Percentiles rank a stretch among this genome's conserved stretches.
Conservation (phyloP, 805 yeast species). For the Candida tallmaniae region DNA sequence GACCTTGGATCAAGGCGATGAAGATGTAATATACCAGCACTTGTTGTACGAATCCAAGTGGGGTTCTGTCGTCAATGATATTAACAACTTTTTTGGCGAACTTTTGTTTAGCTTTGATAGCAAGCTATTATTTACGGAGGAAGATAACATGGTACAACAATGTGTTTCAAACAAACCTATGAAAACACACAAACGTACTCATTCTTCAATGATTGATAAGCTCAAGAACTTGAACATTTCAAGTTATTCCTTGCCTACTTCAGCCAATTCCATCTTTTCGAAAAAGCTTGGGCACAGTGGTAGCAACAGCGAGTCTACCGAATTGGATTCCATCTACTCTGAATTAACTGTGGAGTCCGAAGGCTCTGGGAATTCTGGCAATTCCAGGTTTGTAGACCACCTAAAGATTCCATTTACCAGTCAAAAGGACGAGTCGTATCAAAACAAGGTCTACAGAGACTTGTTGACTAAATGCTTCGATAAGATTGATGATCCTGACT, state of each 20-base stretch:
- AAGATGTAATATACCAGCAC: conserved; percentile 41
- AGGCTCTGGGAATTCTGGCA: conserved; percentile 2
- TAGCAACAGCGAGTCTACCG: too few relatives aligned
- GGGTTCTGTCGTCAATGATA: conserved; percentile 34
- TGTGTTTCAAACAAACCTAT: conserved; percentile 7
- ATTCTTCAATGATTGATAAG: conserved; percentile 23
- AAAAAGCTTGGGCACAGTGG: conserved; percentile 8
- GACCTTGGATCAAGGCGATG: conserved; percentile 30
- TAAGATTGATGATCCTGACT: conserved; percentile 5
- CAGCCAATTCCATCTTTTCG: conserved; percentile 10
- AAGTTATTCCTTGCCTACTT: conserved; percentile 8
- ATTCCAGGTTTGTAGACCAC: conserved; percentile 7
- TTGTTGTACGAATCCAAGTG: conserved; percentile 40
- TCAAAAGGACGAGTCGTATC: conserved; percentile 5
- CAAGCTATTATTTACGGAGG: conserved; percentile 14
- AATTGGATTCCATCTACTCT: conserved; percentile 27
- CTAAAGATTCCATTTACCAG: conserved; percentile 8
- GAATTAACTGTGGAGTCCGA: conserved; percentile 12
- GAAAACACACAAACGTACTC: conserved; percentile 13
- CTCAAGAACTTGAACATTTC: conserved; percentile 22
- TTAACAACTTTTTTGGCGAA: conserved; percentile 37
- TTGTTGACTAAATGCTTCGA: conserved; percentile 9
- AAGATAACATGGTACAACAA: neutral
- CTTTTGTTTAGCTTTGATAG: conserved; percentile 34
- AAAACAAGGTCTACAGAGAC: conserved; percentile 8